Evolutionary conservation across 441 rosid genomes (phyloP), one percentile per base, ranked within the genome.

Genomic region (Euphorbia schlechtendalii): DNA sequence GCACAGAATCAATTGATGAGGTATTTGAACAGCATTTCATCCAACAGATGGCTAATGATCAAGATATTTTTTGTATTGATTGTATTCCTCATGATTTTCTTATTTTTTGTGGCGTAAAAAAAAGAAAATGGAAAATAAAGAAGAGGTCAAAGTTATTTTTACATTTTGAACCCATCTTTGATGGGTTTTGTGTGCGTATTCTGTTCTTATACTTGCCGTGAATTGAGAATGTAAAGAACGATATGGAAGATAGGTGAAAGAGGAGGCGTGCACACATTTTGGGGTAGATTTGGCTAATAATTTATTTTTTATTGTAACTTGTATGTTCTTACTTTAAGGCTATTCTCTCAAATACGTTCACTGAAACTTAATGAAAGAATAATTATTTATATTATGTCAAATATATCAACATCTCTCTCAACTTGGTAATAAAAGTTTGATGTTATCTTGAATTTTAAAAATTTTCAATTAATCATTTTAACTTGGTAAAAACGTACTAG

Each of bases 11-110:
- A 88, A 67, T 71, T 90, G 73, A 87, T 84, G 63, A 83, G 90
- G 80, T 87, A 90, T 78, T 87, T 90, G 22, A 90, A 84, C 79
- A 82, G 90, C 71, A 88, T 93, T 75, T 93, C 97, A 10, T 93
- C 97, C 61, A 93, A 90, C 75, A 78, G 97, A 65, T 93, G 99
- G 99, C 75, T 93, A 66, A 88, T 93, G 96, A 86, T 93, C 70
- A 93, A 90, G 85, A 88, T 93, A 70, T 93, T 93, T 77, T 85
- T 90, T 76, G 87, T 93, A 41, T 74, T 93, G 80, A 77, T 93
- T 72, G 84, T 84, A 63, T 90, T 93, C 78, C 92, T 93, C 76
- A 83, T 88, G 96, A 73, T 93, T 72, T 90, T 90, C 84, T 78
- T 90, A 78, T 86, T 90, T 76, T 90, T 90, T 76, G 97, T 93